Evolutionary conservation across 805 yeast genomes (phyloP), one percentile per base, ranked within the genome.

Genomic region (Candida berthetii): DNA sequence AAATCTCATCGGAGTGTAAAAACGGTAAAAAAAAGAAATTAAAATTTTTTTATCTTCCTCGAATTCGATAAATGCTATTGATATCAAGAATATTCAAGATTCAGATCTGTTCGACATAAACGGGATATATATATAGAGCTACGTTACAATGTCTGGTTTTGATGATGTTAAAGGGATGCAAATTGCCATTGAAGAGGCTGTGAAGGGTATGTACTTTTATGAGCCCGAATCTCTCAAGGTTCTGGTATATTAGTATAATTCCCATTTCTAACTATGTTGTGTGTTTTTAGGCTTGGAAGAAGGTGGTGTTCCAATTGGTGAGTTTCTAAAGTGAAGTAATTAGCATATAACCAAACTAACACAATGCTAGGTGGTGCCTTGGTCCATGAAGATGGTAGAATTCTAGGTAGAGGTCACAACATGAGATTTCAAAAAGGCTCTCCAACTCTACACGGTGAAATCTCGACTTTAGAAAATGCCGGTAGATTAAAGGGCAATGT

Each of bases 401-500:
- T 91, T 11, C 68, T 90, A 11, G 96, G 96, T 22, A 70, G 80
- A 37, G 98, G 99, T 13, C 98, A 88, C 62, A 91, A 91, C 63
- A 72, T 78, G 80, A 74, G 99, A 53, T 74, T 91, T 47, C 98
- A 91, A 63, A 85, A 86, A 59, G 68, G 72, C 16, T 83, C 95
- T 11, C 79, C 96, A 15, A 86, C 83, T 15, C 68, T 91, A 44
- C 99, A 91, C 54, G 99, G 96, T 17, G 99, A 91, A 59, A 93
- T 86, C 52, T 75, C 90, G 9, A 80, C 96, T 8, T 69, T 93
- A 44, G 96, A 89, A 56, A 81, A 85, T 48, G 95, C 96, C 17
- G 98, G 98, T 7, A 76, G 98, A 55, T 69, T 93, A 43, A 80
- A 82, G 18, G 97, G 90, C 4, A 70, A 72, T 18, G 77, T 75